These are phyloP conservation scores for Corymbia citriodora DNA, from an alignment of 441 rosid species.

Conservation along the genomic window DNA sequence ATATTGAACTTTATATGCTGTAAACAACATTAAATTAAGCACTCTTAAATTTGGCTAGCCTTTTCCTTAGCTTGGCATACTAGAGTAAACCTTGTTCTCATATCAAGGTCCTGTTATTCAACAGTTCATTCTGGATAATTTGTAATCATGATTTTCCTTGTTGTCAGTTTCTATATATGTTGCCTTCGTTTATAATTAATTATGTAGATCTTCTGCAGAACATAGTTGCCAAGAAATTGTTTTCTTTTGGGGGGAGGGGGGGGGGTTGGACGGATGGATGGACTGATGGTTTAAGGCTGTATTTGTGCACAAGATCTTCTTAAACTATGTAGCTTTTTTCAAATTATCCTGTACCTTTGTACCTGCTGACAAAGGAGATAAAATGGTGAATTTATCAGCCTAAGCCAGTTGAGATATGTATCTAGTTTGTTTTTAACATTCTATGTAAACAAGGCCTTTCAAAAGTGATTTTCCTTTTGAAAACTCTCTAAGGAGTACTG, in stretches of 20 bases:
- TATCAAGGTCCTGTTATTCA: neutral
- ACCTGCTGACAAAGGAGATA: neutral
- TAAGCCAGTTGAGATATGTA: neutral
- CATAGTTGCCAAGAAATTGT: neutral
- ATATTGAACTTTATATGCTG: neutral
- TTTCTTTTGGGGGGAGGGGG: neutral
- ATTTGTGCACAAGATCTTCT: neutral
- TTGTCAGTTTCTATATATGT: neutral
- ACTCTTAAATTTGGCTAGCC: neutral
- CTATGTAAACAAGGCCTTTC: neutral
- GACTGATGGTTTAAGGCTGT: neutral
- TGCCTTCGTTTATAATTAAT: neutral
- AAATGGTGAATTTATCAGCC: neutral
- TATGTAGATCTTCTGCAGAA: neutral
- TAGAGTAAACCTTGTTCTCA: neutral
- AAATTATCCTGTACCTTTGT: neutral
- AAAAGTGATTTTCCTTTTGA: neutral
- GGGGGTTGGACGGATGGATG: neutral
- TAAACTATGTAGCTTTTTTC: neutral
- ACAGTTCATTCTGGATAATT: neutral
- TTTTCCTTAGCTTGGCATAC: neutral
- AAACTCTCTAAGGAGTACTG: neutral
- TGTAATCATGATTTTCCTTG: neutral
- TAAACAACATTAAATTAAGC: neutral
- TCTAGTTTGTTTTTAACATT: neutral